Conservation (phyloP, 2,329 filamentous ascomycete genomes). For the Penicillium paneum region DNA sequence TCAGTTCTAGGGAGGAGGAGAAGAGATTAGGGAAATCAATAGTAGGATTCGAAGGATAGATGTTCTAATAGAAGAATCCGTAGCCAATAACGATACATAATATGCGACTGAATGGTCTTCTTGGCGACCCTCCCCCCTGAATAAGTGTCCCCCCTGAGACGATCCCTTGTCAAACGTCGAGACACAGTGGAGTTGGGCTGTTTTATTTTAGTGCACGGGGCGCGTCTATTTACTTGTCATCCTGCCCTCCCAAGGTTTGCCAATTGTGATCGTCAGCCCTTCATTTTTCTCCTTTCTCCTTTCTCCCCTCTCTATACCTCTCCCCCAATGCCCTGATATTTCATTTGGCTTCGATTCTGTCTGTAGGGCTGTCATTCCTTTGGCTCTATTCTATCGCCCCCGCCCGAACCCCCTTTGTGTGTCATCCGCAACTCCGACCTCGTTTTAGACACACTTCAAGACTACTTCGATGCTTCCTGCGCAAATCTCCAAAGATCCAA, state of each 20-base stretch:
- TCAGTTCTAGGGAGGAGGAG: background rate
- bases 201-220: conserved; percentile 17
- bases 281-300: conserved; percentile 20
- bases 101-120: background rate
- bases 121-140: conserved; percentile 17
- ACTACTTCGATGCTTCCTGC: conserved; percentile 37
- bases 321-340: background rate
- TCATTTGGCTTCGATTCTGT: background rate
- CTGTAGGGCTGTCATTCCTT: conserved; percentile 29
- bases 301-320: background rate
- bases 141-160: conserved; percentile 9
- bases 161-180: conserved; percentile 6
- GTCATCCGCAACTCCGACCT: background rate
- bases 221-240: conserved; percentile 9
- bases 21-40: background rate
- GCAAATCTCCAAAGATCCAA: conserved; percentile 2
- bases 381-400: conserved; percentile 13
- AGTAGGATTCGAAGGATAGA: background rate
- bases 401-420: conserved; percentile 6
- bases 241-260: conserved; percentile 6
- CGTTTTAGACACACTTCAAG: background rate
- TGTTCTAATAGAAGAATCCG: background rate
- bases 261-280: conserved; percentile 28
- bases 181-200: background rate
- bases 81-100: conserved; percentile 3